Evolutionary conservation across 164 flowering plant species (phyloP).

Genomic region (Euptelea pleiosperma): DNA sequence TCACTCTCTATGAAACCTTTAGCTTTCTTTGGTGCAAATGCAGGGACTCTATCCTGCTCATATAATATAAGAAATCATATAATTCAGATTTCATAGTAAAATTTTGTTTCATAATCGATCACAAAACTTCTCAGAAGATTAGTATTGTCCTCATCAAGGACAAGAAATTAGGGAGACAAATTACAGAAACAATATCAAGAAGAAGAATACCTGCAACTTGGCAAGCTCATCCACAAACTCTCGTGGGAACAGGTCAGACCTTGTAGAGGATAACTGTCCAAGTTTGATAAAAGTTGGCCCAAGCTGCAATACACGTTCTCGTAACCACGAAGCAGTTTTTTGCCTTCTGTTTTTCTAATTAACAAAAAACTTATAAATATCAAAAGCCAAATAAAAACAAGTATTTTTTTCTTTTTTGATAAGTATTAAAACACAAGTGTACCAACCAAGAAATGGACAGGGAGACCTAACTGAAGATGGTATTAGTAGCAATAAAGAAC

Average conservation of each 20-base stretch:
- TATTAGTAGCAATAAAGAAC: not conserved
- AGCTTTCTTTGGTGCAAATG: conserved; percentile 80
- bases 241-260: conserved; percentile 88
- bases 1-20: conserved; percentile 64
- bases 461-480: not conserved
- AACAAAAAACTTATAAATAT: conserved; percentile 3
- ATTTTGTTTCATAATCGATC: not conserved
- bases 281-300: conserved; percentile 97
- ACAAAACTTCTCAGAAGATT: not conserved
- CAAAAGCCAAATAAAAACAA: conserved; percentile 2
- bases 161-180: not conserved
- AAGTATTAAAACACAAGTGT: no score
- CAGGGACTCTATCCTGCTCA: conserved; percentile 96
- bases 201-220: conserved; percentile 76
- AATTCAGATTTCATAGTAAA: not conserved
- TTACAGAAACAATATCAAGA: not conserved
- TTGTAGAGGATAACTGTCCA: conserved; percentile 89
- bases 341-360: conserved; percentile 64
- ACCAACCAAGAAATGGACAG: not conserved
- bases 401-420: no score
- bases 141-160: conserved; percentile 2
- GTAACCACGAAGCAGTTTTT: conserved; percentile 85
- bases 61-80: conserved; percentile 6
- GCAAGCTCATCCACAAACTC: conserved; percentile 95
- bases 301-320: conserved; percentile 84